Conservation (phyloP, 331 rosid genomes). For the Quercus lobata region DNA sequence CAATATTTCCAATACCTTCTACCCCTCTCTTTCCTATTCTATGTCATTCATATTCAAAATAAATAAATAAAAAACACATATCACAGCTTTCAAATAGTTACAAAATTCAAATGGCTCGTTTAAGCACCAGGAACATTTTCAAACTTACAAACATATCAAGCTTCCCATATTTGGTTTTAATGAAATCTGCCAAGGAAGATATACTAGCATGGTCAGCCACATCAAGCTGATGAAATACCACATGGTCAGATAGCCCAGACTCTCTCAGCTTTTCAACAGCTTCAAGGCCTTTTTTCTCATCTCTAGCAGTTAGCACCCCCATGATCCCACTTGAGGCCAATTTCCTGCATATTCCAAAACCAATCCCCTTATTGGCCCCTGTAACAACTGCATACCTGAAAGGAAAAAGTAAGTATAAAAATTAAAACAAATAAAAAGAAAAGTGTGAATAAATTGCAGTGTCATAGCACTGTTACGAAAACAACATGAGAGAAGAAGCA, state of each 20-base stretch:
- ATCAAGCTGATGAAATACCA: too few species aligned
- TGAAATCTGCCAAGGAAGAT: constrained; percentile 30
- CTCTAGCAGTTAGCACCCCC: constrained; percentile 47
- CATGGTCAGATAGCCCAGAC: too few species aligned
- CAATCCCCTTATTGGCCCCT: constrained; percentile 49
- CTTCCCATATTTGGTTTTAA: constrained; percentile 42
- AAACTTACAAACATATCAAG: constrained; percentile 61
- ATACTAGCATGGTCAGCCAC: too few species aligned
- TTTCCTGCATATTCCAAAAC: constrained; percentile 33
- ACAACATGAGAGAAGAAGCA: not conserved
- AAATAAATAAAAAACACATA: too few species aligned
- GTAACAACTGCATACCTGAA: constrained; percentile 39
- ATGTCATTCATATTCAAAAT: not conserved
- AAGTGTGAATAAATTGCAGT: too few species aligned
- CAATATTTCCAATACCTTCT: too few species aligned
- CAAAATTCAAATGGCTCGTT: too few species aligned
- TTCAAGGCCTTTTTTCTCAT: constrained; percentile 34
- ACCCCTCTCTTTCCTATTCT: constrained; percentile 29
- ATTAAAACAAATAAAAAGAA: too few species aligned
- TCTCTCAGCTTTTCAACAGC: too few species aligned
- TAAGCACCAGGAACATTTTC: too few species aligned
- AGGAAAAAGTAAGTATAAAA: too few species aligned
- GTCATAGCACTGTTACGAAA: not conserved
- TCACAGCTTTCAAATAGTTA: too few species aligned
- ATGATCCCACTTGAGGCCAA: constrained; percentile 37